Conservation (phyloP, 2,329 filamentous ascomycete species). For the Reticulascus tulasneorum region DNA sequence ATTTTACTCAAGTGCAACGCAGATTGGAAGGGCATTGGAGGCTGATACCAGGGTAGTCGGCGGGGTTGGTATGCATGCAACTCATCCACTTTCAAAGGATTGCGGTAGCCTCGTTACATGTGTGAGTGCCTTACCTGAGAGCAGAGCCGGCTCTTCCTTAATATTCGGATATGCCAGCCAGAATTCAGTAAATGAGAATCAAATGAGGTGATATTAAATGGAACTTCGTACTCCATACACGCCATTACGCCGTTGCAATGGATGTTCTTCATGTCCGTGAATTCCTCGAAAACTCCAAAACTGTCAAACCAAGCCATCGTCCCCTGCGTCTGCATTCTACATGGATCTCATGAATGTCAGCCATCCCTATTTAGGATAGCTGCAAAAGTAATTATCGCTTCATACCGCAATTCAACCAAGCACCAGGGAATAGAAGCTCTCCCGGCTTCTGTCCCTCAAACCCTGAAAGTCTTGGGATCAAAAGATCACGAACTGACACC, state of each 20-base stretch:
- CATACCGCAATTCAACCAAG: constrained; percentile 10
- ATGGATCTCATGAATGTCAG: constrained; percentile 12
- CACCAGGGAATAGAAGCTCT: constrained; percentile 5
- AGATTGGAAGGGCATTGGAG: no score
- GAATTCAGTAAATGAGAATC: not conserved
- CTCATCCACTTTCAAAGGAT: not conserved
- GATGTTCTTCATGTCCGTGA: constrained; percentile 14
- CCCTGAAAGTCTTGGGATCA: no score
- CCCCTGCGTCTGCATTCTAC: constrained; percentile 7
- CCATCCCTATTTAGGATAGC: constrained; percentile 2
- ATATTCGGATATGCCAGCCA: not conserved
- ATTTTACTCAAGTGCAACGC: no score
- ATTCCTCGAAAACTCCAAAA: constrained; percentile 13
- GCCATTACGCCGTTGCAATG: constrained; percentile 13
- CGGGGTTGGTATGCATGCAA: constrained; percentile 1
- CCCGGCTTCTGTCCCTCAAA: constrained; percentile 3
- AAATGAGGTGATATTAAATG: not conserved
- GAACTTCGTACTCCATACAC: constrained; percentile 9
- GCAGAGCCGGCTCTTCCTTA: not conserved
- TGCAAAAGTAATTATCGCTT: constrained; percentile 11
- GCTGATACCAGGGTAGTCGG: no score
- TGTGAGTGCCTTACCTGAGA: not conserved
- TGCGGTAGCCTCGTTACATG: not conserved
- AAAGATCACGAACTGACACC: not conserved
- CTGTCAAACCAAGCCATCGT: constrained; percentile 12